phyloP scores from a whole-genome alignment of 176 grass and related monocot species.

The Pontederia crassipes region DNA sequence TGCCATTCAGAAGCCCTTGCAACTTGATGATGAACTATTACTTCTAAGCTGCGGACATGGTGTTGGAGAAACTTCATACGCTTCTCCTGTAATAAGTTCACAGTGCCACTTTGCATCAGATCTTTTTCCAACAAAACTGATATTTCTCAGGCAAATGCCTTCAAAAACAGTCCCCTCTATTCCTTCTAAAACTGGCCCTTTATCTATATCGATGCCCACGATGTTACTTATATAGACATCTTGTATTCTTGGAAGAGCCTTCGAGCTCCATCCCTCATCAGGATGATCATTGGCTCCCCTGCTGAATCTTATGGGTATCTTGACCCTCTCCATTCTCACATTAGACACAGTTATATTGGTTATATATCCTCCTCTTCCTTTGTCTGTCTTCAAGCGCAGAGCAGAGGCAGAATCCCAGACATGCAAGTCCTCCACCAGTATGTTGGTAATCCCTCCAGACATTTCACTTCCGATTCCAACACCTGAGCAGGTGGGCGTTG shows the following conservation, averaged over 20 bases:
- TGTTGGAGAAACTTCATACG: slow-evolving; percentile 44
- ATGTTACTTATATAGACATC: slow-evolving; percentile 28
- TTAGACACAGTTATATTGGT: slow-evolving; percentile 55
- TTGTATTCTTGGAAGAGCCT: slow-evolving; percentile 39
- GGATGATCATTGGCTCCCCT: slow-evolving; percentile 53
- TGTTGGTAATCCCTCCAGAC: slow-evolving; percentile 69
- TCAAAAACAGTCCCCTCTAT: slow-evolving; percentile 49
- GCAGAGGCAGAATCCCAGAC: slow-evolving; percentile 65
- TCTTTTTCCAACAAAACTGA: slow-evolving; percentile 39
- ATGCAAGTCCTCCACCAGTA: slow-evolving; percentile 45
- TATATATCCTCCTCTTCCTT: slow-evolving; percentile 71
- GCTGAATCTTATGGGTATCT: slow-evolving; percentile 77
- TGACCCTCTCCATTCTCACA: slow-evolving; percentile 62
- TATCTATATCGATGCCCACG: no score
- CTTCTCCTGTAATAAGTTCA: slow-evolving; percentile 60
- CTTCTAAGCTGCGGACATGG: slow-evolving; percentile 52
- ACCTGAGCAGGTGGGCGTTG: slow-evolving; percentile 85
- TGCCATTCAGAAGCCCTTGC: not conserved
- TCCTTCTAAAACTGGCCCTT: slow-evolving; percentile 50
- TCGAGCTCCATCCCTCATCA: slow-evolving; percentile 32
- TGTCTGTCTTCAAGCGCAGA: slow-evolving; percentile 56
- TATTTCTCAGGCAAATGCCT: slow-evolving; percentile 58
- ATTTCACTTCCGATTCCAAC: slow-evolving; percentile 86
- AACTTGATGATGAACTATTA: slow-evolving; percentile 44
- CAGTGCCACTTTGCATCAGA: slow-evolving; percentile 46